Evolutionary conservation across 768 basidiomycete species (phyloP).

Genomic region (Leccinellum luteum): DNA sequence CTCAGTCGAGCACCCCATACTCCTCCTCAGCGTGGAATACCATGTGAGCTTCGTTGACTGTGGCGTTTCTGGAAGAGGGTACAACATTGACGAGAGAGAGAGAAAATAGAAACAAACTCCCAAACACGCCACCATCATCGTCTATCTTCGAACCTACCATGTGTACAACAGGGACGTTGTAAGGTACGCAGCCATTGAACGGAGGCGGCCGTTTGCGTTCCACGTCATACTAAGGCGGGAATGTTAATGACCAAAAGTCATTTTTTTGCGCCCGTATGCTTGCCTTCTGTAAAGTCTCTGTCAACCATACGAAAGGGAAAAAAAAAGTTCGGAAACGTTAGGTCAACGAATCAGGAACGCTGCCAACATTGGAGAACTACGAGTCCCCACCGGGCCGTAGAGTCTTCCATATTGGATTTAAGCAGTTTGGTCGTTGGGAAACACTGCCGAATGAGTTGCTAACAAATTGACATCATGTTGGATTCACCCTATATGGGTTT

Average conservation of each 20-base stretch:
- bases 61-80: not conserved
- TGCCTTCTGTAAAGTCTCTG: not conserved
- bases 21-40: not conserved
- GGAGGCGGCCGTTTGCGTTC: not conserved
- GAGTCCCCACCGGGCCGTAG: not conserved
- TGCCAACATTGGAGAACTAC: not conserved
- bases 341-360: not conserved
- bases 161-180: not conserved
- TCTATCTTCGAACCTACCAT: not conserved
- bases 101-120: slow-evolving; percentile 4
- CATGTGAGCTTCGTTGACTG: not conserved
- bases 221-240: not conserved
- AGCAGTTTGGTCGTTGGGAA: not conserved
- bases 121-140: not conserved
- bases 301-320: not conserved
- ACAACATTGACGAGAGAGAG: not conserved
- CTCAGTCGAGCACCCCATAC: not conserved
- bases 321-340: not conserved
- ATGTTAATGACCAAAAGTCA: not conserved
- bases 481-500: not conserved
- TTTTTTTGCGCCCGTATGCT: not conserved
- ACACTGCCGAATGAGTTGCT: not conserved
- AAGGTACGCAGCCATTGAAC: not conserved
- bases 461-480: not conserved
- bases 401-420: not conserved